phyloP scores from a whole-genome alignment of 1,284 basidiomycete species.

The Bjerkandera adusta region DNA sequence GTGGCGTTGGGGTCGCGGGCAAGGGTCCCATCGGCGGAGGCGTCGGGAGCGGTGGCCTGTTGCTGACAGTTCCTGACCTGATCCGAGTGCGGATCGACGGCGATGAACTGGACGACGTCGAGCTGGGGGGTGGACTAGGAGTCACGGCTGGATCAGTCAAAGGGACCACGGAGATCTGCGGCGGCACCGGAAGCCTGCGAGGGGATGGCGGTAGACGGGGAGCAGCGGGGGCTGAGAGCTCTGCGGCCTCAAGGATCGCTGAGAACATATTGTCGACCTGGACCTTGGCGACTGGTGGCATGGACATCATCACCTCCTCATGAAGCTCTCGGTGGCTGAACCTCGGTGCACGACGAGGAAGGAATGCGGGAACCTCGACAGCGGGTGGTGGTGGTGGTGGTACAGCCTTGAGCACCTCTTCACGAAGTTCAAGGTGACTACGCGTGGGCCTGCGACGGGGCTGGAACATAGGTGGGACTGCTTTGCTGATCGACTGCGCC shows the following conservation, averaged over 20 bases:
- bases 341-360: neutral
- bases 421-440: neutral
- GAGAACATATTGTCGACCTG: no score
- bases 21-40: conserved; percentile 10
- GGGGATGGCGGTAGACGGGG: no score
- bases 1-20: conserved; percentile 10
- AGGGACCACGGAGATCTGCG: neutral
- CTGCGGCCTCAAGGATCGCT: no score
- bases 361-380: conserved; percentile 25
- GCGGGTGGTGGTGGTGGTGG: no score
- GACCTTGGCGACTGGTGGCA: no score
- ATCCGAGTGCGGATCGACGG: conserved; percentile 18
- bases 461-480: neutral
- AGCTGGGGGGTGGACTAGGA: conserved; percentile 2
- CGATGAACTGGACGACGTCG: conserved; percentile 10
- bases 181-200: conserved; percentile 5
- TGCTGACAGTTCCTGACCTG: conserved; percentile 26
- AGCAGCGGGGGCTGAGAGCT: no score
- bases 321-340: conserved; percentile 4
- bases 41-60: conserved; percentile 19
- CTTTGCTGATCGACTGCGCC: neutral
- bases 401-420: neutral
- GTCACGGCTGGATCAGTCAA: neutral
- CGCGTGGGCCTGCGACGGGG: neutral
- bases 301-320: no score